These are phyloP conservation scores for Cercophora samala DNA, from an alignment of 495 filamentous ascomycete species.

Conservation along the genomic window DNA sequence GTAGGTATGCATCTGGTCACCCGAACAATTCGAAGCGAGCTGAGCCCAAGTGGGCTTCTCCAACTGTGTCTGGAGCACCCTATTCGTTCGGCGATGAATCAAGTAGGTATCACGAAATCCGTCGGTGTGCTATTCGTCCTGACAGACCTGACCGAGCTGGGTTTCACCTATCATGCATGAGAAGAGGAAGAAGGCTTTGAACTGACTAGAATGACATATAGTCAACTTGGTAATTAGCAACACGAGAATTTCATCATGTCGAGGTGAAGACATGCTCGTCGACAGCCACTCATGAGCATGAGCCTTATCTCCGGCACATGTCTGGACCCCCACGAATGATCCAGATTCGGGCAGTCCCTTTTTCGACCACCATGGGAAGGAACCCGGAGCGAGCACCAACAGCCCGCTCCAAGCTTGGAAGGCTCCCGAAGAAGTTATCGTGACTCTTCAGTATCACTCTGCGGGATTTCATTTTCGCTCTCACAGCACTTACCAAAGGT, in stretches of 20 bases:
- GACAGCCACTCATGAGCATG: not conserved
- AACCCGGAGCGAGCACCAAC: not conserved
- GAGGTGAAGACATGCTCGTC: not conserved
- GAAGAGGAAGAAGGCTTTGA: not conserved
- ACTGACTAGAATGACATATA: not conserved
- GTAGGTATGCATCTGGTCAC: not conserved
- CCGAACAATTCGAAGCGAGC: not conserved
- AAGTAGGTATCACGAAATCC: slow-evolving; percentile 1
- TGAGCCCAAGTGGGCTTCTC: not conserved
- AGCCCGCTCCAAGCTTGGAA: not conserved
- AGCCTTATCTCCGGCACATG: slow-evolving; percentile 3
- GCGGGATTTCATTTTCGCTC: not conserved
- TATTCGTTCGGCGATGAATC: not conserved
- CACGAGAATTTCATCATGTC: not conserved
- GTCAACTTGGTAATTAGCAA: not conserved
- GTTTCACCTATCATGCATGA: not conserved
- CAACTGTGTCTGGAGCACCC: not conserved
- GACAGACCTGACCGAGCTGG: not conserved
- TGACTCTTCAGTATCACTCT: not conserved
- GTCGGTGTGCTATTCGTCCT: not conserved
- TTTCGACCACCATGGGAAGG: not conserved
- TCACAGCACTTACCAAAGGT: not conserved
- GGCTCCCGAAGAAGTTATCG: not conserved
- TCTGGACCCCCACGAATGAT: slow-evolving; percentile 3
- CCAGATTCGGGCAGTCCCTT: not conserved